Percentiles rank a stretch among this genome's conserved stretches.
Conservation (phyloP, 352 stramenopile species). For the Phytophthora syringae region DNA sequence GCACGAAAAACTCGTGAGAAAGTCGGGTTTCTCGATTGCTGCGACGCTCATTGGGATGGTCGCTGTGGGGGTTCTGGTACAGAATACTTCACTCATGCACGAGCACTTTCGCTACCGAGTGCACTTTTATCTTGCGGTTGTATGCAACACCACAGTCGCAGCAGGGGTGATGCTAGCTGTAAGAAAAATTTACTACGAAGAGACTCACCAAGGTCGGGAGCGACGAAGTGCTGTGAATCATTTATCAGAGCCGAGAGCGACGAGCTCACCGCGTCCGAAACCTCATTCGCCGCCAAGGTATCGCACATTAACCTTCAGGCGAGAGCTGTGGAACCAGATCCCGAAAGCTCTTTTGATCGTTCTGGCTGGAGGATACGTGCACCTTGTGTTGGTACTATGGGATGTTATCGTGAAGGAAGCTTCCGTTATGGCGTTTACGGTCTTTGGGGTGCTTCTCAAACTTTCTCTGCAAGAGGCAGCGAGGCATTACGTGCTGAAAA, state of each 20-base stretch:
- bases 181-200: conserved; percentile 25
- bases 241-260: neutral
- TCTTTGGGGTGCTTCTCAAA: conserved; percentile 39
- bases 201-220: conserved; percentile 26
- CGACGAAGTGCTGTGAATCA: conserved; percentile 9
- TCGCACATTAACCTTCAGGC: conserved; percentile 2
- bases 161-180: conserved; percentile 17
- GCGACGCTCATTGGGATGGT: conserved; percentile 9
- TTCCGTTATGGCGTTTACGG: conserved; percentile 23
- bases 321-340: conserved; percentile 10
- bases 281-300: conserved; percentile 8
- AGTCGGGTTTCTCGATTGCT: neutral
- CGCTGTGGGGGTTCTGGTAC: conserved; percentile 14
- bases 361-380: conserved; percentile 33
- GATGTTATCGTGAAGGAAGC: conserved; percentile 4
- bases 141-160: conserved; percentile 27
- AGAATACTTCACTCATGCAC: conserved; percentile 17
- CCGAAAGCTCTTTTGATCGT: conserved; percentile 10
- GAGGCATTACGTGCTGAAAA: conserved; percentile 33
- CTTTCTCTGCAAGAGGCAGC: conserved; percentile 41
- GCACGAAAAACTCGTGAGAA: conserved; percentile 25
- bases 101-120: conserved; percentile 20
- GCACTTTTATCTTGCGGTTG: conserved; percentile 40
- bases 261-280: neutral
- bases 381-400: conserved; percentile 22